Conservation (phyloP, 352 stramenopile genomes). For the Elongisporangium anandrum region DNA sequence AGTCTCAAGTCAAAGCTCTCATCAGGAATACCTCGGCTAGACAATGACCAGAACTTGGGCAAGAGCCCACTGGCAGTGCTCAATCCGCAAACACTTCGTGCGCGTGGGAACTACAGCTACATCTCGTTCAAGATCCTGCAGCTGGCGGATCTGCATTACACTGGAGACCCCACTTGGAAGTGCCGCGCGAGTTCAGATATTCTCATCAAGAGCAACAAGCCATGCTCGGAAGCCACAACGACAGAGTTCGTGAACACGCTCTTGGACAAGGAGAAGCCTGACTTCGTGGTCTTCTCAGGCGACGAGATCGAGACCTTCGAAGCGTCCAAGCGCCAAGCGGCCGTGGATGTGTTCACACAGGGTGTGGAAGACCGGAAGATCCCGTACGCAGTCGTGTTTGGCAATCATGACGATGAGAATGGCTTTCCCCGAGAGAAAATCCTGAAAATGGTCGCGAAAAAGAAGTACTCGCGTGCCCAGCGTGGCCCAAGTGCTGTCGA, state of each 20-base stretch:
- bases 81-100: too few relatives aligned
- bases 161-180: conserved; percentile 22
- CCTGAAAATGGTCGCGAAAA: conserved; percentile 21
- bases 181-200: conserved; percentile 26
- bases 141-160: conserved; percentile 63
- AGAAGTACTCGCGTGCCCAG: conserved; percentile 41
- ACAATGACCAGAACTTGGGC: too few relatives aligned
- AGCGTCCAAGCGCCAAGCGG: conserved; percentile 12
- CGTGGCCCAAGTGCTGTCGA: conserved; percentile 36
- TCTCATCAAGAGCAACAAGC: conserved; percentile 5
- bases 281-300: conserved; percentile 63
- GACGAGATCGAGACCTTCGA: conserved; percentile 49
- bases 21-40: too few relatives aligned
- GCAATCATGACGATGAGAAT: conserved; percentile 61
- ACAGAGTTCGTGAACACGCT: conserved; percentile 50
- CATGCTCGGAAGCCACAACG: conserved; percentile 47
- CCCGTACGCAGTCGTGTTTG: conserved; percentile 53
- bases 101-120: too few relatives aligned
- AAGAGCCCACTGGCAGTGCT: too few relatives aligned
- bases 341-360: conserved; percentile 29
- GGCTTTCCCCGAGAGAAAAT: conserved; percentile 36
- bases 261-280: conserved; percentile 50
- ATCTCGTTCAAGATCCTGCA: conserved; percentile 66
- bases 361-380: conserved; percentile 37
- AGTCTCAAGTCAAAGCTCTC: too few relatives aligned